Base-by-base conservation (phyloP, 2,329 filamentous ascomycete species). In the Teratosphaeria nubilosa region DNA sequence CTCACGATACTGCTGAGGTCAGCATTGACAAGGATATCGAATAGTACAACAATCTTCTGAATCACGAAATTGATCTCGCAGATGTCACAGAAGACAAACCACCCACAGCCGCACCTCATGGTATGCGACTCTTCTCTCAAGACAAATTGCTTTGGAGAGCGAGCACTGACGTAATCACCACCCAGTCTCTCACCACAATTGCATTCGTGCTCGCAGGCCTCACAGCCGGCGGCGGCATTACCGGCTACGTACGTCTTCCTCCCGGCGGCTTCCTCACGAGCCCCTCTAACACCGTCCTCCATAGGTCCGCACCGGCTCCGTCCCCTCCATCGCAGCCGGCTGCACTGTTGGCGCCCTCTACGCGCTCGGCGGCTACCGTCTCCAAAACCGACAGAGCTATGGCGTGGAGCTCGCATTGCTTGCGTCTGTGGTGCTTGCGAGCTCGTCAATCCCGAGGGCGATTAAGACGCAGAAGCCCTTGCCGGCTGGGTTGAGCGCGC, bases 351-450 rank as follows among this genome's bases (percentile, higher is more conserved):
- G 94, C 52, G 76, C 80, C 16, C 75, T 90, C 73, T 87, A 99
- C 75, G 85, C 85, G 25, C 78, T 96, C 51, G 90, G 90, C 62
- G 91, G 87, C 63, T 86, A 88, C 69, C 88, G 91, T 59, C 85
- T 96, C 62, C 85, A 87, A 67, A 86, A 84, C 66, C 78, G 81
- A 61, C 82, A 90, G 71, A 72, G 88, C 2, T 96, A 94, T 73
- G 94, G 92, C 62, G 77, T 95, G 65, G 94, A 97, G 75, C 78
- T 96, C 51, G 89, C 87, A n/a, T 81, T 99, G 10, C 79, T 96
- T 51, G 94, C 94, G 4, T 95, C 90, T 0, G 68, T 90, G n/a
- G 77, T 97, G 27, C 81, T 99, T 37, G 92, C 82, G 1, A 91
- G 90, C 22, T 88, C 88, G 50, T 87, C 89, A 1, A 86, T 97